Conservation (phyloP, 2,329 filamentous ascomycete genomes). For the Aspergillus oerlinghausenensis region DNA sequence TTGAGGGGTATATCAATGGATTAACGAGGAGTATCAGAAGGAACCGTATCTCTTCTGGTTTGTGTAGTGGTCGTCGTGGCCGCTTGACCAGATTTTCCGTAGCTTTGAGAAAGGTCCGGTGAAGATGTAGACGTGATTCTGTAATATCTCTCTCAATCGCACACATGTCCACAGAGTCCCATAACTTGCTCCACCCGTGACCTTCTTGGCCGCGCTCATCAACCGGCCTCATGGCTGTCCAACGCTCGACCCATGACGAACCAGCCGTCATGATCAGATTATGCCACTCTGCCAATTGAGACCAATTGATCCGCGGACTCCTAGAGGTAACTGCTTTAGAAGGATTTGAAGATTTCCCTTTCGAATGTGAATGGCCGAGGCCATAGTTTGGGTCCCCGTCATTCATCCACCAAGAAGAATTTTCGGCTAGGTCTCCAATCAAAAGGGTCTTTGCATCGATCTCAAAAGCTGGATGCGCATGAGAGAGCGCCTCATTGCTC, state of each 20-base stretch:
- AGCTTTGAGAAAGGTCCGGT: conserved; percentile 68
- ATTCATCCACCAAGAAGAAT: conserved; percentile 77
- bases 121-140: conserved; percentile 65
- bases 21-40: conserved; percentile 74
- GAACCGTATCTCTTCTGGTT: conserved; percentile 69
- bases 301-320: conserved; percentile 72
- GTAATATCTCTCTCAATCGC: conserved; percentile 50
- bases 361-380: conserved; percentile 25
- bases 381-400: conserved; percentile 41
- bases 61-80: conserved; percentile 64
- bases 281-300: conserved; percentile 69
- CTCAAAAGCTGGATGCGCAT: conserved; percentile 49
- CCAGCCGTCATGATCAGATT: conserved; percentile 63
- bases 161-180: conserved; percentile 41
- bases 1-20: conserved; percentile 61
- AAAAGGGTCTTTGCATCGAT: conserved; percentile 71
- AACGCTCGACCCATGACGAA: conserved; percentile 58
- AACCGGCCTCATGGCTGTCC: conserved; percentile 49
- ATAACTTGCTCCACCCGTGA: conserved; percentile 20
- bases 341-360: conserved; percentile 28
- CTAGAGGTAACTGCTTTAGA: conserved; percentile 48
- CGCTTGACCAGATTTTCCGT: conserved; percentile 76
- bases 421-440: conserved; percentile 72
- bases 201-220: conserved; percentile 24
- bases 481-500: conserved; percentile 26